phyloP scores from a whole-genome alignment of 768 basidiomycete genomes.

The Coprinopsis sp. region DNA sequence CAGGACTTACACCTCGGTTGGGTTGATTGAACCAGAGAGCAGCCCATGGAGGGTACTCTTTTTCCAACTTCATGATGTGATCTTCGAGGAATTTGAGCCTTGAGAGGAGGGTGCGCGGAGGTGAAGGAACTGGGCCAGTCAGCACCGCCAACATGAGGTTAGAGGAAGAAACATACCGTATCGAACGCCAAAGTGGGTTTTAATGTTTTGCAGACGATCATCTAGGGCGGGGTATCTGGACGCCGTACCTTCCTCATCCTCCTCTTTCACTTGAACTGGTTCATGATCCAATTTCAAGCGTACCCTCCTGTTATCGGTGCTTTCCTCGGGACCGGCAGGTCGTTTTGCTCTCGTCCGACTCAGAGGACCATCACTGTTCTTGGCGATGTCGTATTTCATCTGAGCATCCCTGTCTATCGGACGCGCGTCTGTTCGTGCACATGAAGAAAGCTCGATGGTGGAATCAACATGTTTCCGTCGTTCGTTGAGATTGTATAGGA shows the following conservation, averaged over 20 bases:
- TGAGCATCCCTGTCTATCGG: constrained; percentile 67
- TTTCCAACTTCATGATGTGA: constrained; percentile 71
- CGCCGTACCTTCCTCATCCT: constrained; percentile 26
- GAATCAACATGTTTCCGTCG: constrained; percentile 51
- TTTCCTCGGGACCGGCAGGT: too few species aligned
- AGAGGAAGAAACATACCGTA: constrained; percentile 48
- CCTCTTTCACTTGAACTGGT: constrained; percentile 4
- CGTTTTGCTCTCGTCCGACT: constrained; percentile 15
- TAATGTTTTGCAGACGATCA: constrained; percentile 61
- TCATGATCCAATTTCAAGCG: too few species aligned
- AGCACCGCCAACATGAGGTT: constrained; percentile 1
- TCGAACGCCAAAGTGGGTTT: constrained; percentile 66
- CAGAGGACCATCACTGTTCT: constrained; percentile 75
- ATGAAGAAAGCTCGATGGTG: too few species aligned
- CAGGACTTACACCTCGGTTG: constrained; percentile 60
- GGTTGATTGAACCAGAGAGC: constrained; percentile 88
- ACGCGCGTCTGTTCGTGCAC: constrained; percentile 73
- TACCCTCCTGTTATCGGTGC: constrained; percentile 22
- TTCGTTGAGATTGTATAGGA: constrained; percentile 55
- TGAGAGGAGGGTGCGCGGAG: constrained; percentile 57
- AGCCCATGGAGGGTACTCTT: constrained; percentile 84
- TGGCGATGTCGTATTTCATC: constrained; percentile 86
- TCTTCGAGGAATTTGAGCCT: constrained; percentile 72
- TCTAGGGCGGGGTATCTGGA: constrained; percentile 55
- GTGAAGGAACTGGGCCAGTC: constrained; percentile 55